Conservation (phyloP, 805 yeast species). For the Lipomyces yamadae region DNA sequence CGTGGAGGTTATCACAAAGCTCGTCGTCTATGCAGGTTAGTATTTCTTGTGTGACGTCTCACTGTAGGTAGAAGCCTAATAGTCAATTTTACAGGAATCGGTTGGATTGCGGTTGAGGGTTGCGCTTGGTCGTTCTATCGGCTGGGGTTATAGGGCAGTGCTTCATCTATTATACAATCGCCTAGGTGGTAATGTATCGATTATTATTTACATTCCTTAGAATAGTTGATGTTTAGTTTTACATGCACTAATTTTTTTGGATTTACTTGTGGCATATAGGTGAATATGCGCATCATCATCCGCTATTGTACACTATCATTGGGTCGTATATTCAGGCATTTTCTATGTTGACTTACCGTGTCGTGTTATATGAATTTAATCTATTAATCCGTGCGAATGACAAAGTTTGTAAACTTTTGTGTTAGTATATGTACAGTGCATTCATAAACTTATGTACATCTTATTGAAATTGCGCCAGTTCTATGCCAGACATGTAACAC, state of each 20-base stretch:
- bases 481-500: background rate
- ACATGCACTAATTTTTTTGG: background rate
- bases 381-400: background rate
- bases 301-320: background rate
- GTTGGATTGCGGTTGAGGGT: slow-evolving; percentile 53
- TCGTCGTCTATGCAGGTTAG: slow-evolving; percentile 76
- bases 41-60: background rate
- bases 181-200: background rate
- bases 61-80: background rate
- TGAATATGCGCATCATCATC: background rate
- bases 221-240: slow-evolving; percentile 3
- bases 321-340: background rate
- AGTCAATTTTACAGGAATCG: slow-evolving; percentile 46
- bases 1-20: slow-evolving; percentile 75
- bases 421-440: background rate
- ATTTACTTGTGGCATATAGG: background rate
- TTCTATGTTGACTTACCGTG: background rate
- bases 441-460: background rate
- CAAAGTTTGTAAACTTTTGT: background rate
- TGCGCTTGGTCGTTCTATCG: slow-evolving; percentile 15
- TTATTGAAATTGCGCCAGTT: background rate
- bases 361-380: background rate
- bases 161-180: background rate
- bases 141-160: background rate
- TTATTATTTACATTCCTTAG: background rate